These are phyloP conservation scores for Ormosia emarginata DNA, from an alignment of 306 rosid species.

Conservation along the genomic window DNA sequence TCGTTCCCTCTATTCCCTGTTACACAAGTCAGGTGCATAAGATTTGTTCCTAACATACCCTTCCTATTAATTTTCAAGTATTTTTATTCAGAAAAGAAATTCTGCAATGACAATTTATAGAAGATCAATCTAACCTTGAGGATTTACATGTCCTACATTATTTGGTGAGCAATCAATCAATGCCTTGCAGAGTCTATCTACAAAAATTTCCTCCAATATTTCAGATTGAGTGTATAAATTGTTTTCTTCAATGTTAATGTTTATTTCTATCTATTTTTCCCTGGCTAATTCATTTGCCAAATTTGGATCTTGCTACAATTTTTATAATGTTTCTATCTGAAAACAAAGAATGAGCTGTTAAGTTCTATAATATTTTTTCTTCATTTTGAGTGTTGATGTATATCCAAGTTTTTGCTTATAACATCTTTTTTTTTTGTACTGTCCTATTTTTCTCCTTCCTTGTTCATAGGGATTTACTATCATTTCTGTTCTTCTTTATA, in stretches of 20 bases:
- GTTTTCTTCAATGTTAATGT: not conserved
- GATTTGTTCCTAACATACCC: not conserved
- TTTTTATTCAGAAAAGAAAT: not conserved
- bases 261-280: not conserved
- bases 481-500: slow-evolving; percentile 22
- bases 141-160: not conserved
- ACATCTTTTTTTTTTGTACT: not conserved
- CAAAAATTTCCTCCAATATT: not conserved
- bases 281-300: not conserved
- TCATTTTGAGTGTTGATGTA: slow-evolving; percentile 11
- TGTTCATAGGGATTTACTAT: slow-evolving; percentile 8
- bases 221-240: not conserved
- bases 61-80: slow-evolving; percentile 11
- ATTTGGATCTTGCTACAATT: slow-evolving; percentile 7
- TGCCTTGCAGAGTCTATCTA: not conserved
- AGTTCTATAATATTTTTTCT: not conserved
- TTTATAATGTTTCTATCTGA: slow-evolving; percentile 1
- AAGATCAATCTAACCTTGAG: slow-evolving; percentile 11
- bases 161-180: slow-evolving; percentile 1
- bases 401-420: not conserved
- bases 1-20: not conserved
- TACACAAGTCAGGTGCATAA: not conserved
- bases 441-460: slow-evolving; percentile 4
- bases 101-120: slow-evolving; percentile 2
- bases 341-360: not conserved